Conservation (phyloP, 1,284 basidiomycete genomes). For the Cronartium ribicola region DNA sequence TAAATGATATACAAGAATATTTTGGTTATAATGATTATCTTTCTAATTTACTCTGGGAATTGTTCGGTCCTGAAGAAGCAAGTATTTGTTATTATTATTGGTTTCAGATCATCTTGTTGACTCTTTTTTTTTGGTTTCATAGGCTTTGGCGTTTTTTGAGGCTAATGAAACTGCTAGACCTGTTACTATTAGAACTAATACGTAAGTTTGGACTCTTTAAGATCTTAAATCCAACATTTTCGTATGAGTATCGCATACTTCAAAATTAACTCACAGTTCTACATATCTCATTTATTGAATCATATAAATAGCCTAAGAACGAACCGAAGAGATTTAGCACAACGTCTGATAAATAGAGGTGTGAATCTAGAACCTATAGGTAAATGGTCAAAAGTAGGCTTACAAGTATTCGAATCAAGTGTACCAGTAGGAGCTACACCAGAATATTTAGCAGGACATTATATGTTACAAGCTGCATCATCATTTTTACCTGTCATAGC, state of each 20-base stretch:
- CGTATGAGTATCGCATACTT: too few species aligned
- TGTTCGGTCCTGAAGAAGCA: conserved; percentile 89
- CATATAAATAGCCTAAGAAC: conserved; percentile 63
- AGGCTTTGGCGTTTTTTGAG: conserved; percentile 98
- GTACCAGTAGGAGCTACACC: conserved; percentile 93
- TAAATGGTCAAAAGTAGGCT: conserved; percentile 96
- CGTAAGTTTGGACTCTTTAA: conserved; percentile 50
- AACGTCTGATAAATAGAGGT: conserved; percentile 88
- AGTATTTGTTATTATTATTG: conserved; percentile 43
- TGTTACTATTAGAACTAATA: conserved; percentile 97
- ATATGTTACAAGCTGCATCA: conserved; percentile 98
- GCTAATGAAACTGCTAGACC: conserved; percentile 94
- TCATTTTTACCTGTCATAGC: conserved; percentile 99
- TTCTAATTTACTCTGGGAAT: conserved; percentile 84
- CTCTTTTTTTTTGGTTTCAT: not conserved
- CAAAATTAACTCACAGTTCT: too few species aligned
- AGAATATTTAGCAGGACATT: conserved; percentile 97
- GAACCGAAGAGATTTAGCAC: conserved; percentile 86
- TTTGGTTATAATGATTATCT: conserved; percentile 98
- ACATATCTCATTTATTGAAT: not conserved
- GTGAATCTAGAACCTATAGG: conserved; percentile 97
- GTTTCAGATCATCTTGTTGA: not conserved
- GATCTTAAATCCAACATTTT: not conserved
- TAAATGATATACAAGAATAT: conserved; percentile 84
- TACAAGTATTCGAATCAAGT: conserved; percentile 93